Base-by-base conservation (phyloP, 345 rosid species). In the Citrus glauca region DNA sequence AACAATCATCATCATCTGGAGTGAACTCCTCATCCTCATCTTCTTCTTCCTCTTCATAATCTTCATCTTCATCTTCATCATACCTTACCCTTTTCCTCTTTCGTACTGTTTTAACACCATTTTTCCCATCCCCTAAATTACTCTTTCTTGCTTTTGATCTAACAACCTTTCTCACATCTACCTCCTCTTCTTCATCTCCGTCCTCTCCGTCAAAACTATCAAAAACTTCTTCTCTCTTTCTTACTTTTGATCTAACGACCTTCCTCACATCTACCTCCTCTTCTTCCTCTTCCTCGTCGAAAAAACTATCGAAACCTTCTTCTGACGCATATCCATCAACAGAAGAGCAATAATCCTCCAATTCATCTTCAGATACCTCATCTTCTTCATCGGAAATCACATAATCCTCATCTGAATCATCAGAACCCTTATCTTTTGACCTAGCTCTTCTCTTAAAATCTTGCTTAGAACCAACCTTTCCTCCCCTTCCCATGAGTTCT, bases 391-490 rank as follows among this genome's bases (percentile, higher is more conserved):
- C 86, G 0, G 97, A 96, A 82, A 91, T 80, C 48, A 93, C 98
- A 80, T 91, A 97, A 89, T 97, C 99, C 87, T 97, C 98, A 86
- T 97, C 99, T 0, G 99, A 97, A 79, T 88, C 97, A 82, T 96
- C 98, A 2, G 99, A 97, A 72, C 77, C 90, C 50, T 82, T 84
- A 71, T 87, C 90, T 67, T 87, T 84, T 42, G 90, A 86, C 87
- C 90, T 83, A 59, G 69, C 81, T 85, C 82, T 85, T 69, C 38
- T 87, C 86, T 75, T 89, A 22, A 80, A 86, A 73, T 84, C 88
- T 62, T 90, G 83, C 79, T 81, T 87, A 80, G 85, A 73, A 81
- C 78, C 78, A 78, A 69, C 86, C 82, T 85, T 90, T 85, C 89
- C 92, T 81, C 87, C 94, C 86, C 88, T 92, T 59, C 91, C 99